Evolutionary conservation across 306 rosid species (phyloP).

Genomic region (Cicer yamashitae): DNA sequence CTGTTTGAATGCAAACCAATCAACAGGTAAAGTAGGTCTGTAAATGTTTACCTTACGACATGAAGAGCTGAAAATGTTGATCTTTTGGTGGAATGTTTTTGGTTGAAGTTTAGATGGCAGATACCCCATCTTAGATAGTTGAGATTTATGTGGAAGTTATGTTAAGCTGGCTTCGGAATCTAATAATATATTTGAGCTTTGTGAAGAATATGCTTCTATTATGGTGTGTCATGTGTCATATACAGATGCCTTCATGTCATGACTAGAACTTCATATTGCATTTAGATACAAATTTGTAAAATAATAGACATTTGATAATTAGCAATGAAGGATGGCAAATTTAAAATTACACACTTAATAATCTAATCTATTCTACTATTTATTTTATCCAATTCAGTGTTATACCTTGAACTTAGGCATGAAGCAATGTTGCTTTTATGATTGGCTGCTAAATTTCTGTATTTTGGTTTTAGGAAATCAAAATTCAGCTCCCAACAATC

Average conservation of each 20-base stretch:
- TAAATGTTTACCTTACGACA: conserved; percentile 3
- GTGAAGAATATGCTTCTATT: conserved; percentile 8
- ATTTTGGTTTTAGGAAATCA: conserved; percentile 62
- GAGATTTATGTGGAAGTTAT: conserved; percentile 14
- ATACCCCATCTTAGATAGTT: conserved; percentile 9
- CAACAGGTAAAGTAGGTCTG: conserved; percentile 2
- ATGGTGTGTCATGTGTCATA: conserved; percentile 2
- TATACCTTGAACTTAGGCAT: conserved; percentile 32
- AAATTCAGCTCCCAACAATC: conserved; percentile 54
- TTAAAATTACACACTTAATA: conserved; percentile 8
- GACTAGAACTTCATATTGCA: conserved; percentile 26
- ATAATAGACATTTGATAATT: conserved; percentile 13
- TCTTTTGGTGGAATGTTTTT: not conserved
- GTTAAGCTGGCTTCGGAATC: conserved; percentile 13
- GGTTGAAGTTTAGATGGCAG: conserved; percentile 16
- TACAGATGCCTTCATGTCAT: conserved; percentile 14
- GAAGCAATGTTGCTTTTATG: conserved; percentile 10
- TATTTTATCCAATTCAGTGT: conserved; percentile 26
- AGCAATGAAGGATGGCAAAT: conserved; percentile 24
- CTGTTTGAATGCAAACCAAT: conserved; percentile 34
- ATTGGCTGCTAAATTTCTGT: conserved; percentile 35
- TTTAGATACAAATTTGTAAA: conserved; percentile 20
- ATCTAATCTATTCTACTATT: conserved; percentile 32
- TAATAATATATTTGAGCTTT: conserved; percentile 22
- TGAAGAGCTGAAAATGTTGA: not conserved